Evolutionary conservation across 331 rosid genomes (phyloP), one percentile per base, ranked within the genome.

Genomic region (Acacia concinna): DNA sequence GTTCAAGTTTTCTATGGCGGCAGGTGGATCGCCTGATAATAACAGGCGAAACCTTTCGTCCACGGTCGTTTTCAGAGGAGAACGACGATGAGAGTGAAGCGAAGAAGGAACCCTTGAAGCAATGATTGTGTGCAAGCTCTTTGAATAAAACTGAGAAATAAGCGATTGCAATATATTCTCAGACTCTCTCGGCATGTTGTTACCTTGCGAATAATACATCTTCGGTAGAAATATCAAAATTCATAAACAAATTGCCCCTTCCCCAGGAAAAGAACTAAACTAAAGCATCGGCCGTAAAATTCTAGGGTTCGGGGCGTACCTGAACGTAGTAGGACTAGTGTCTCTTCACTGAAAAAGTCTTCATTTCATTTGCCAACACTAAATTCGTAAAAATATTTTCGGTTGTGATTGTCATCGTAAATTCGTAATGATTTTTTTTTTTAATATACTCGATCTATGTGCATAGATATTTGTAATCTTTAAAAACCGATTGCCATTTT

Each of bases 1-100:
- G 74, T 88, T 82, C 79, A 89, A 81, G 60, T 87, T 91, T 34
- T 91, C 96, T 43, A 90, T 77, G 41, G 89, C 89, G 20, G 88
- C 77, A 23, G 97, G 96, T 63, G 89, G 88, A 76, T 90, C 94
- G 31, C 97, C 94, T 66, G n/a, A n/a, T n/a, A 91, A 82, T 27
- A 79, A 86, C 57, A 93, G 78, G 85, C 90, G 90, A 85, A 93
- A 93, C 97, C 98, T 91, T 79, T 89, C 90, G 76, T 90, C 98
- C 76, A 87, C 94, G 64, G 88, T 88, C 86, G 57, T 88, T 76
- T 76, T 87, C 73, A 73, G 89, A 3, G 75, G 88, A 75, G 87
- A 57, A 65, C 89, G 85, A 85, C 81, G 86, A 49, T 73, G 87
- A 0, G 76, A 86, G 65, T 70, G 85, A 60, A 87, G 78, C 41